A percentile compares a stretch with the other conserved stretches of the same genome.
Conservation (phyloP, 2,329 filamentous ascomycete species). For the Aphanoascus verrucosus region DNA sequence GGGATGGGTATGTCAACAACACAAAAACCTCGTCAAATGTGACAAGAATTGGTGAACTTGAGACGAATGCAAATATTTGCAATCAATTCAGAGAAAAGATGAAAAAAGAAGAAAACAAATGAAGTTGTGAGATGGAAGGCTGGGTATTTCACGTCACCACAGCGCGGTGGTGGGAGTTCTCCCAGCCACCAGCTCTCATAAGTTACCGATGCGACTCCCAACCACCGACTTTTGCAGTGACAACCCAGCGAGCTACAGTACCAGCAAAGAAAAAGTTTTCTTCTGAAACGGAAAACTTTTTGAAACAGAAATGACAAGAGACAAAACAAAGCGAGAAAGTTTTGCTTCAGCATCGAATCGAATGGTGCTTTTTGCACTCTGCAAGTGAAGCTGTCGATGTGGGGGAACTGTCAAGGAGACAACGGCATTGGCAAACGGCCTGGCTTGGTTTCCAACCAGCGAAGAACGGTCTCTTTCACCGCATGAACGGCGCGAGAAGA, state of each 20-base stretch:
- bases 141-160: conserved; percentile 8
- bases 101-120: conserved; percentile 6
- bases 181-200: conserved; percentile 5
- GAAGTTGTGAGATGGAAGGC: not conserved
- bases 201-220: not conserved
- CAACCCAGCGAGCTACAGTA: not conserved
- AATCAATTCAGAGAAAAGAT: not conserved
- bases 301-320: not conserved
- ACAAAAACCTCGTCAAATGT: not conserved
- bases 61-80: not conserved
- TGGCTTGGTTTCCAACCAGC: too few relatives aligned
- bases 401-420: too few relatives aligned
- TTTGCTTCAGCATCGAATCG: too few relatives aligned
- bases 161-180: conserved; percentile 1
- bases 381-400: too few relatives aligned
- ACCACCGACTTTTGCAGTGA: conserved; percentile 5
- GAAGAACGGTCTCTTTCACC: too few relatives aligned
- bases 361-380: too few relatives aligned
- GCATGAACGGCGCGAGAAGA: too few relatives aligned
- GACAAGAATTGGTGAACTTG: not conserved
- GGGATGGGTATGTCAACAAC: not conserved
- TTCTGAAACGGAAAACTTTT: not conserved
- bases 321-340: too few relatives aligned
- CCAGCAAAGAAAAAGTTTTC: too few relatives aligned
- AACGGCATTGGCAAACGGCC: too few relatives aligned